Base-by-base conservation (phyloP, 108 stramenopile genomes). In the Bacterosira constricta region DNA sequence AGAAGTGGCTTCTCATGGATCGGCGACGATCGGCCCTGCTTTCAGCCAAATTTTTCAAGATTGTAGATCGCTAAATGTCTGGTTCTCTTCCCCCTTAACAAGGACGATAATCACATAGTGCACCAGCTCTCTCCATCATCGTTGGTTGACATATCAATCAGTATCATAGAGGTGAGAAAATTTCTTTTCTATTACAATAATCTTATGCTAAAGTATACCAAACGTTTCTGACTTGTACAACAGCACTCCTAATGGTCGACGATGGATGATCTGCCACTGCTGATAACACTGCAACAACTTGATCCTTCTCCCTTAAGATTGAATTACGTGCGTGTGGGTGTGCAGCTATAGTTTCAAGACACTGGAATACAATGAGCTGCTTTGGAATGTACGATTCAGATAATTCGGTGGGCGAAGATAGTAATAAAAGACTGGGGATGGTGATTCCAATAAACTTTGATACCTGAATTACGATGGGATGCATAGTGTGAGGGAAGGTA, bases 171-270 rank as follows among this genome's bases (percentile, higher is more conserved):
- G 23, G 3, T 6, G 12, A 47, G 21, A 47, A 47, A 47, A 49
- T 25, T 25, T 25, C 23, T 23, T 49, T 21, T 25, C 47, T 49
- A 23, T 44, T 52, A 17, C 7, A 52, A n/a, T n/a, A n/a, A n/a
- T 18, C 18, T 62, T 36, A 62, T 41, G 61, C 20, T 44, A 69
- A 39, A 45, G 58, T 68, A 30, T 56, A 73, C 79, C 79, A 80
- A 21, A 58, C 45, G 47, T 80, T 80, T 55, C 79, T 56, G 20
- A 71, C 71, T 54, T 80, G 79, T 38, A 73, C 79, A 34, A 73
- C 79, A 12, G 79, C 66, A 21, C 73, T 66, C 25, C 79, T 46
- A 27, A 80, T 30, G 11, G 63, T 54, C n/a, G 35, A 36, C 37
- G 79, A 80, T 8, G 79, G 79, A 46, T 72, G 71, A 37, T 80